Conservation (phyloP, 257 asterid species). For the Ophiorrhiza pumila region DNA sequence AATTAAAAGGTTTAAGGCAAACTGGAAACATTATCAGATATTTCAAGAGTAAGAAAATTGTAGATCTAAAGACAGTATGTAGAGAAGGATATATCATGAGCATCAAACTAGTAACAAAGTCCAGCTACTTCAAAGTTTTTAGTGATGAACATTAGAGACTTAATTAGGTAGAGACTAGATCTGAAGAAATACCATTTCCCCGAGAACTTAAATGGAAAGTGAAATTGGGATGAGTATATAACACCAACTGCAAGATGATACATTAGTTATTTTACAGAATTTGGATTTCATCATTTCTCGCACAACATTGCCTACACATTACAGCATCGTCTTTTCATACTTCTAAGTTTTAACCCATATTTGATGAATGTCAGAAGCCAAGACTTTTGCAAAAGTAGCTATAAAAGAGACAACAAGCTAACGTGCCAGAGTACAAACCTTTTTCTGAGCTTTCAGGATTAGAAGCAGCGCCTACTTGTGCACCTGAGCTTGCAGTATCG, state of each 20-base stretch:
- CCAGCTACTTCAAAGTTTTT: neutral
- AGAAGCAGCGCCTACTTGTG: slow-evolving; percentile 24
- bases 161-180: neutral
- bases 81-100: too few relatives aligned
- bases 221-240: neutral
- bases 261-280: neutral
- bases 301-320: neutral
- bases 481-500: slow-evolving; percentile 33
- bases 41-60: slow-evolving; percentile 1
- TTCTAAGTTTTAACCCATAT: neutral
- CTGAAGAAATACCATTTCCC: neutral
- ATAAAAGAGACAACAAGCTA: neutral
- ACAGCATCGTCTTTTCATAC: neutral
- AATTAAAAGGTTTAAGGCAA: neutral
- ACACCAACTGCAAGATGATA: neutral
- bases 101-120: neutral
- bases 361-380: slow-evolving; percentile 9
- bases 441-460: slow-evolving; percentile 29
- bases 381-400: slow-evolving; percentile 8
- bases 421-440: slow-evolving; percentile 39
- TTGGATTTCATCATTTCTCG: neutral
- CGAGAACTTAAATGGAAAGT: neutral
- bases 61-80: neutral
- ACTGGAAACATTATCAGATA: neutral
- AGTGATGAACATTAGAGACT: neutral